These are phyloP conservation scores for Didymella exigua DNA, from an alignment of 2,329 filamentous ascomycete species.

Conservation along the genomic window DNA sequence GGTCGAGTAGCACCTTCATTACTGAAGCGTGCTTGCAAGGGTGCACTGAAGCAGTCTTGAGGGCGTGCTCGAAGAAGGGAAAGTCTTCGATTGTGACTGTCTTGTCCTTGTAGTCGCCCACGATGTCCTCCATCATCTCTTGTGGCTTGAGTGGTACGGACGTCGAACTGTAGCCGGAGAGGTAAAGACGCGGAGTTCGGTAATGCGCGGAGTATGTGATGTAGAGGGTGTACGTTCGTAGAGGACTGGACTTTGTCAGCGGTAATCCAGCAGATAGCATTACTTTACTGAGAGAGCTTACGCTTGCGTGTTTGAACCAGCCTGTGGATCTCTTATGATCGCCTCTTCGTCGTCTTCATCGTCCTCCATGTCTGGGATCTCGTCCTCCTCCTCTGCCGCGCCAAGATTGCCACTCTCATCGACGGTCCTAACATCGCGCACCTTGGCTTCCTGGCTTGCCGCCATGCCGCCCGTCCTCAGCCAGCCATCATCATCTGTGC, in stretches of 20 bases:
- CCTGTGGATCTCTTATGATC: slow-evolving; percentile 73
- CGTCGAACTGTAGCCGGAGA: slow-evolving; percentile 83
- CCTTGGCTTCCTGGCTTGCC: slow-evolving; percentile 76
- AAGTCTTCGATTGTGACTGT: slow-evolving; percentile 98
- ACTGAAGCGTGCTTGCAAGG: slow-evolving; percentile 97
- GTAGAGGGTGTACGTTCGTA: slow-evolving; percentile 96
- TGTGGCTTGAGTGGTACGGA: slow-evolving; percentile 82
- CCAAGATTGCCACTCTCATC: slow-evolving; percentile 88
- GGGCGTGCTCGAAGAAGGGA: slow-evolving; percentile 85
- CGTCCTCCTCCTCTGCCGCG: slow-evolving; percentile 73
- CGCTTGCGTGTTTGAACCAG: slow-evolving; percentile 59
- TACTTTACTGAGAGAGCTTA: slow-evolving; percentile 47
- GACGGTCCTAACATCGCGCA: slow-evolving; percentile 81
- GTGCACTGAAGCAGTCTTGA: slow-evolving; percentile 97
- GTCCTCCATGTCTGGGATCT: slow-evolving; percentile 98
- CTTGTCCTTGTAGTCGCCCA: slow-evolving; percentile 97
- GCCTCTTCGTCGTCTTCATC: slow-evolving; percentile 93
- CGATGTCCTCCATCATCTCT: slow-evolving; percentile 95
- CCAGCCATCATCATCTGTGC: slow-evolving; percentile 81
- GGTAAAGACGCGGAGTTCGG: slow-evolving; percentile 90
- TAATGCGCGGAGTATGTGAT: slow-evolving; percentile 98
- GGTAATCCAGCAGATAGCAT: background rate
- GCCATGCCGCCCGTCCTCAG: slow-evolving; percentile 81
- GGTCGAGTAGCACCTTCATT: slow-evolving; percentile 96
- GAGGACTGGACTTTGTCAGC: slow-evolving; percentile 61